These are phyloP conservation scores for Chiua virens DNA, from an alignment of 768 basidiomycete species.

Conservation along the genomic window DNA sequence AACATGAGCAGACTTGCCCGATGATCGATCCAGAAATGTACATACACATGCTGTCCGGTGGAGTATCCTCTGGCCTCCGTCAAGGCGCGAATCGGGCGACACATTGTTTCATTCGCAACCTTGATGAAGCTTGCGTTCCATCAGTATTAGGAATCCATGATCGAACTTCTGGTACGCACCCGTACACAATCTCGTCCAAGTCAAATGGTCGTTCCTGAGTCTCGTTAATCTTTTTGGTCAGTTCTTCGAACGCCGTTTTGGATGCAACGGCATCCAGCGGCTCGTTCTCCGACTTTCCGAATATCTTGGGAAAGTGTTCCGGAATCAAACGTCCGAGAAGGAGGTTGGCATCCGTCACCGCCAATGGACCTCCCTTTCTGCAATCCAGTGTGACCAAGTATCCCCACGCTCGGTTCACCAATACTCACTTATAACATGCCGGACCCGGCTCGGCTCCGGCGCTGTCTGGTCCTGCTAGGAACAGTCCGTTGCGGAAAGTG, in stretches of 20 bases:
- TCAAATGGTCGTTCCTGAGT: slow-evolving; percentile 56
- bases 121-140: slow-evolving; percentile 69
- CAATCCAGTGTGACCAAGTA: neutral
- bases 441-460: slow-evolving; percentile 95
- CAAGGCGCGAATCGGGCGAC: slow-evolving; percentile 84
- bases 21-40: neutral
- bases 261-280: slow-evolving; percentile 78
- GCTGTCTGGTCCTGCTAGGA: slow-evolving; percentile 88
- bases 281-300: slow-evolving; percentile 86
- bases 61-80: slow-evolving; percentile 90
- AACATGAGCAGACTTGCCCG: neutral
- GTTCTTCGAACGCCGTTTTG: slow-evolving; percentile 58
- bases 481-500: slow-evolving; percentile 87
- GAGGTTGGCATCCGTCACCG: slow-evolving; percentile 92
- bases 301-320: slow-evolving; percentile 93
- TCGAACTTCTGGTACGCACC: slow-evolving; percentile 43
- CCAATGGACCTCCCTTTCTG: slow-evolving; percentile 89
- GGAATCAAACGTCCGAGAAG: slow-evolving; percentile 86
- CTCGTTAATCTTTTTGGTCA: slow-evolving; percentile 71
- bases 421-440: slow-evolving; percentile 75
- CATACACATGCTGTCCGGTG: slow-evolving; percentile 69
- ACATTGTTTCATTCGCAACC: slow-evolving; percentile 97
- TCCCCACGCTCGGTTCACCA: neutral
- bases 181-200: slow-evolving; percentile 87
- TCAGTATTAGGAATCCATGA: neutral